Conservation (phyloP, 306 rosid genomes). For the Delonix regia region DNA sequence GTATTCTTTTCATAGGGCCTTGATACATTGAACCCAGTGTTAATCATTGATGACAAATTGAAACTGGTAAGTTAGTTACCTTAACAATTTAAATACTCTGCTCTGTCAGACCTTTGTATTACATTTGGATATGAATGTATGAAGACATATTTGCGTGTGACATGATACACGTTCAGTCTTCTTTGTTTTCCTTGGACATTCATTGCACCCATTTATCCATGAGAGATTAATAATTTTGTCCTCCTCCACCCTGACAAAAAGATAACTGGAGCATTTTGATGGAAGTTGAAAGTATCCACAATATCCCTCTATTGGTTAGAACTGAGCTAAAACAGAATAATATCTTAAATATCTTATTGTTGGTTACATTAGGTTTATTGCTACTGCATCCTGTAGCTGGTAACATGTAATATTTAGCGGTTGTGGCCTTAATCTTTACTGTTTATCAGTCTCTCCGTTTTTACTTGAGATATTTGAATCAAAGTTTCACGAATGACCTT, state of each 20-base stretch:
- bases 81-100: not conserved
- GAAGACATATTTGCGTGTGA: not conserved
- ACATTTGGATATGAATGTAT: not conserved
- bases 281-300: not conserved
- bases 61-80: slow-evolving; percentile 64
- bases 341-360: not conserved
- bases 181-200: not conserved
- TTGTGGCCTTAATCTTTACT: not conserved
- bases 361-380: not conserved
- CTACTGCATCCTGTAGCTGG: not conserved
- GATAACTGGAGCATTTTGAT: not conserved
- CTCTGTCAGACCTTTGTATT: not conserved
- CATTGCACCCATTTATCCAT: not conserved
- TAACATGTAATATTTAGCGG: not conserved
- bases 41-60: slow-evolving; percentile 65
- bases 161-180: not conserved
- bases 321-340: too few species aligned
- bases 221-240: not conserved
- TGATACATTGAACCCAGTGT: slow-evolving; percentile 70
- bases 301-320: not conserved
- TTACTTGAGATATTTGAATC: not conserved
- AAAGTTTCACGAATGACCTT: not conserved
- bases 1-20: slow-evolving; percentile 60
- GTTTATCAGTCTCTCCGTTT: not conserved
- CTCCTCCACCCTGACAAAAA: not conserved